A percentile compares a stretch with the other conserved stretches of the same genome.
Evolutionary conservation across 75 land plant species (phyloP).

Genomic region (Larix kaempferi): DNA sequence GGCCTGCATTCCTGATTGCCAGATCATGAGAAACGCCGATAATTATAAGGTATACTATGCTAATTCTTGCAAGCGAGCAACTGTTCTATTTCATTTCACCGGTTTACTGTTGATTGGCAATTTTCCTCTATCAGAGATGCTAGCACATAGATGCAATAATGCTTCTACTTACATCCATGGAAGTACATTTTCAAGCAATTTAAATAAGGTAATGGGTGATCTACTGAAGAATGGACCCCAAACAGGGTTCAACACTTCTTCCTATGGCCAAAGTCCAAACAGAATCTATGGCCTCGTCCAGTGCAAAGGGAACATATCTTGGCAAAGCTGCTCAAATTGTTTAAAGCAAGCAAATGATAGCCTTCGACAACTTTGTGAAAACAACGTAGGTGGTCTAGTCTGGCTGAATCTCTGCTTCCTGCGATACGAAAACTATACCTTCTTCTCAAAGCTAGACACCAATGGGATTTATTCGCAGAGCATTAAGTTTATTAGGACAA

Average conservation of each 20-base stretch:
- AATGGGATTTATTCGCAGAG: background rate
- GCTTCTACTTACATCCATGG: background rate
- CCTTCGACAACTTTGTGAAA: background rate
- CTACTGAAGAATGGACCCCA: background rate
- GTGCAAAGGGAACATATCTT: background rate
- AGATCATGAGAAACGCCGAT: no score
- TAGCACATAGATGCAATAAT: background rate
- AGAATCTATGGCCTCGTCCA: slow-evolving; percentile 1
- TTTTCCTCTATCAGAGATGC: background rate
- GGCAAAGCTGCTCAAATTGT: background rate
- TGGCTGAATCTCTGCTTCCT: slow-evolving; percentile 1
- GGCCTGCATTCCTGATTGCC: no score
- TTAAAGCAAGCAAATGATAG: background rate
- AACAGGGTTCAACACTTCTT: background rate
- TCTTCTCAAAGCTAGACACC: background rate
- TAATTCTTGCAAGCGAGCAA: no score
- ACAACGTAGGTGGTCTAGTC: background rate
- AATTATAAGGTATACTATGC: no score
- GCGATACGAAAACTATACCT: slow-evolving; percentile 7
- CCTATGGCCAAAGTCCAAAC: background rate
- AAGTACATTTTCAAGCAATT: background rate
- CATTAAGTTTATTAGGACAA: background rate
- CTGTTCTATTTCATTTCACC: no score
- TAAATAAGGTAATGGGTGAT: background rate
- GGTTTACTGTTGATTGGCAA: background rate